Evolutionary conservation across 768 basidiomycete genomes (phyloP).

Genomic region (Chalciporus pseudorubinellus): DNA sequence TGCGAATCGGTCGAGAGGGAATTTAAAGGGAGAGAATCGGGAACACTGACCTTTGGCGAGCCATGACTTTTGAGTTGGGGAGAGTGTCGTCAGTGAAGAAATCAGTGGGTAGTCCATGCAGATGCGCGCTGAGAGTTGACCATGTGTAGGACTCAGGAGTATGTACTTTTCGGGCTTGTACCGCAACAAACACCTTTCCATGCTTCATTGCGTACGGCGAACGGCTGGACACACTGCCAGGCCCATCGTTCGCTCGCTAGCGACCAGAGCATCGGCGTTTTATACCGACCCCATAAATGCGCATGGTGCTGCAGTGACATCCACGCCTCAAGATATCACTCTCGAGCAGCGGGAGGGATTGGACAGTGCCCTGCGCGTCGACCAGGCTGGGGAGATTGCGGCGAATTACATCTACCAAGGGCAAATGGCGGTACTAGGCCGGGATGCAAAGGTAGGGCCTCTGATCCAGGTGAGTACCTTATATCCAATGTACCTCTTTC

Average conservation of each 20-base stretch:
- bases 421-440: slow-evolving; percentile 71
- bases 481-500: neutral
- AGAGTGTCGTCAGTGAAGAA: slow-evolving; percentile 23
- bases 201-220: neutral
- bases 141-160: no score
- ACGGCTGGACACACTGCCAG: slow-evolving; percentile 10
- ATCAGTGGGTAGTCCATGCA: slow-evolving; percentile 5
- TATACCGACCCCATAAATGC: slow-evolving; percentile 44
- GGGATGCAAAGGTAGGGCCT: slow-evolving; percentile 51
- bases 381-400: slow-evolving; percentile 94
- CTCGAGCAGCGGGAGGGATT: slow-evolving; percentile 47
- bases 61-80: slow-evolving; percentile 29
- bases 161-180: neutral
- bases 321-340: slow-evolving; percentile 57
- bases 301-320: slow-evolving; percentile 41
- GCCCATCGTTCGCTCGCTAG: slow-evolving; percentile 18
- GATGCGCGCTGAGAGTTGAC: no score
- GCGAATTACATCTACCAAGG: slow-evolving; percentile 96
- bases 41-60: slow-evolving; percentile 39
- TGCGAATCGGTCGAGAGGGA: slow-evolving; percentile 1
- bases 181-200: neutral
- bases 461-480: slow-evolving; percentile 67
- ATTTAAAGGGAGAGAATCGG: neutral
- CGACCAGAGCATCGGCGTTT: slow-evolving; percentile 42
- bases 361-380: slow-evolving; percentile 77